Evolutionary conservation across 192 early-diverging fungal genomes (phyloP).

Genomic region (Backusella tarrabulga): DNA sequence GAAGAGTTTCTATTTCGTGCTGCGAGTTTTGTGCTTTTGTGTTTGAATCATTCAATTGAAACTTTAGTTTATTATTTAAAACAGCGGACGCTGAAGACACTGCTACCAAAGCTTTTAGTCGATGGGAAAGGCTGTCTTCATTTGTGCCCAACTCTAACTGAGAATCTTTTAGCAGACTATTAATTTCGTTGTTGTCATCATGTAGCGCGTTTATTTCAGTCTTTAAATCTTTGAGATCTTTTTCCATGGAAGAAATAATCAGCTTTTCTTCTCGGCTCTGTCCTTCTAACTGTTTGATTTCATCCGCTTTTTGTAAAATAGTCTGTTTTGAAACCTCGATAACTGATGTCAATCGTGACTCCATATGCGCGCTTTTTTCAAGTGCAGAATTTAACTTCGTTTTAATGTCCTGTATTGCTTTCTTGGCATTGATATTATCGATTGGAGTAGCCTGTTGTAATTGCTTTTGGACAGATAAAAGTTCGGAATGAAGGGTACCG

Average conservation of each 20-base stretch:
- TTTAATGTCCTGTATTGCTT: neutral
- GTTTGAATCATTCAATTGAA: neutral
- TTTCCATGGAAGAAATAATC: neutral
- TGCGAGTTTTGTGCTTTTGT: neutral
- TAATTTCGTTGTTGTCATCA: neutral
- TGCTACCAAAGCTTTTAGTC: neutral
- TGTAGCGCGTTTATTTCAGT: neutral
- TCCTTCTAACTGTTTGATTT: neutral
- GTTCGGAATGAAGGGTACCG: neutral
- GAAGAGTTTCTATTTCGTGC: neutral
- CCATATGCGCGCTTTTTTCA: neutral
- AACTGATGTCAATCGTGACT: neutral
- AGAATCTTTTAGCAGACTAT: neutral
- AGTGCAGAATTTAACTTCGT: neutral
- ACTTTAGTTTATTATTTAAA: neutral
- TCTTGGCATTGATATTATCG: neutral
- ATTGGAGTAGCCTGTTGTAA: neutral
- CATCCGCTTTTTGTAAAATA: neutral
- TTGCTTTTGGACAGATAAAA: conserved; percentile 6
- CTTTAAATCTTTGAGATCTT: neutral
- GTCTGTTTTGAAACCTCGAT: neutral
- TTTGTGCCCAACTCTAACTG: neutral
- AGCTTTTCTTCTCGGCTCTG: neutral
- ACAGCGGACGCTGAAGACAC: neutral
- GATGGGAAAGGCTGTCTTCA: neutral